Evolutionary conservation across 2,329 filamentous ascomycete genomes (phyloP).

Genomic region (Colletotrichum melonis): DNA sequence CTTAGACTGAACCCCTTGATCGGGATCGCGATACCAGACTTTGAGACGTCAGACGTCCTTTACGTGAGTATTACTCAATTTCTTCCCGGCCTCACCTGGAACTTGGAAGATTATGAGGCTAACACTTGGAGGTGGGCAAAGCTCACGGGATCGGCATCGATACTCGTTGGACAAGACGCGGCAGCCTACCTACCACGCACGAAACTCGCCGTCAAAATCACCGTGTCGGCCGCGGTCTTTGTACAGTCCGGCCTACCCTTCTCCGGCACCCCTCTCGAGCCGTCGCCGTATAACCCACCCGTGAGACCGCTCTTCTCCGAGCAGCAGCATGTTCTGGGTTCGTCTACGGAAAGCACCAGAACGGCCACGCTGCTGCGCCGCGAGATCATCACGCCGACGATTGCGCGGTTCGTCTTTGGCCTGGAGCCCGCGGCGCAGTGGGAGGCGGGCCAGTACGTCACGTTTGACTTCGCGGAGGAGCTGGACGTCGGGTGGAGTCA

Average conservation of each 20-base stretch:
- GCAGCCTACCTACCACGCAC: constrained; percentile 72
- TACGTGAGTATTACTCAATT: constrained; percentile 55
- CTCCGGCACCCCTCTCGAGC: constrained; percentile 67
- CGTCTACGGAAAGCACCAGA: background rate
- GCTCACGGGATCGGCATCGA: constrained; percentile 74
- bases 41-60: constrained; percentile 76
- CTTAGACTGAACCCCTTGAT: constrained; percentile 73
- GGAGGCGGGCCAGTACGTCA: constrained; percentile 81
- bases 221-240: constrained; percentile 68
- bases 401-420: constrained; percentile 71
- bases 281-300: constrained; percentile 83
- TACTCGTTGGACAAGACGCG: constrained; percentile 74
- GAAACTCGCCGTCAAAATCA: constrained; percentile 79
- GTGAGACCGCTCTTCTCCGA: constrained; percentile 75
- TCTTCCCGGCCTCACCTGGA: too few species aligned
- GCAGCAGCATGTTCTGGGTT: constrained; percentile 12
- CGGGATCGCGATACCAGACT: constrained; percentile 80
- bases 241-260: constrained; percentile 76
- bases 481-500: constrained; percentile 81
- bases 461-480: constrained; percentile 76
- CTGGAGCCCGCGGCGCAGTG: constrained; percentile 56
- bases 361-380: constrained; percentile 69
- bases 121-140: background rate
- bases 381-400: constrained; percentile 71
- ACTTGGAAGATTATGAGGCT: background rate